These are phyloP conservation scores for Gaertneriomyces semiglobifer DNA, from an alignment of 192 early-diverging fungal genomes.

Conservation along the genomic window DNA sequence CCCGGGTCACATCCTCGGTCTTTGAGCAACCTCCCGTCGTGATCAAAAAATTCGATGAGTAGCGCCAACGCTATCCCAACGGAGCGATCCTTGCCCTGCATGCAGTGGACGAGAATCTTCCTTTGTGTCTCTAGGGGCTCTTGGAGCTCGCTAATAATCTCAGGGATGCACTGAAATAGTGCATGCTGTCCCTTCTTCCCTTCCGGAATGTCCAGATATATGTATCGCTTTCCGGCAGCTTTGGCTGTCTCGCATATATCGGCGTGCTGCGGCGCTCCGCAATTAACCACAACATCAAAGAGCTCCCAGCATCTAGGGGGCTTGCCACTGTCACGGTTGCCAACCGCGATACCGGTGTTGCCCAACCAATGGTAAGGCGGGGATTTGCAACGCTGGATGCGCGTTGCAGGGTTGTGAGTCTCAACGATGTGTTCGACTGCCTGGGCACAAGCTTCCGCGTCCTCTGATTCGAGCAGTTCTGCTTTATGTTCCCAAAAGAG, in stretches of 20 bases:
- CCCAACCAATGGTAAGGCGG: slow-evolving; percentile 52
- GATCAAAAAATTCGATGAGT: slow-evolving; percentile 39
- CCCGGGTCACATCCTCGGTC: slow-evolving; percentile 6
- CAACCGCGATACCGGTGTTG: slow-evolving; percentile 62
- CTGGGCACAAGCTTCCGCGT: slow-evolving; percentile 36
- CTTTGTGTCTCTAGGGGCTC: slow-evolving; percentile 30
- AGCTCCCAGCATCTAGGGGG: slow-evolving; percentile 53
- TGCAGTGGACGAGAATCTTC: slow-evolving; percentile 72
- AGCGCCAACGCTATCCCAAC: slow-evolving; percentile 73
- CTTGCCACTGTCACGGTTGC: slow-evolving; percentile 47
- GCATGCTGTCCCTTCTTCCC: slow-evolving; percentile 81
- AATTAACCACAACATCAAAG: slow-evolving; percentile 84
- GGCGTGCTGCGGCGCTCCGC: slow-evolving; percentile 57
- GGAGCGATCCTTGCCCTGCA: slow-evolving; percentile 76
- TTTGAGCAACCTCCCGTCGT: slow-evolving; percentile 12
- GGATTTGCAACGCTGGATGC: neutral
- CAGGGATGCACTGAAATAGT: slow-evolving; percentile 56
- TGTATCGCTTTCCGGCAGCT: slow-evolving; percentile 38
- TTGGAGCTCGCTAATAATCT: slow-evolving; percentile 48
- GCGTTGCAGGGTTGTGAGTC: neutral
- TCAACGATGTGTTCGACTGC: slow-evolving; percentile 35
- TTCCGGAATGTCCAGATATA: slow-evolving; percentile 76
- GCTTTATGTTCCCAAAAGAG: slow-evolving; percentile 62
- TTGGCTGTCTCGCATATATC: slow-evolving; percentile 15
- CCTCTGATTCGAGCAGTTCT: slow-evolving; percentile 28